Percentiles rank a stretch among this genome's conserved stretches.
phyloP scores from a whole-genome alignment of 2,329 filamentous ascomycete genomes.

The Pezicula rhizophila region DNA sequence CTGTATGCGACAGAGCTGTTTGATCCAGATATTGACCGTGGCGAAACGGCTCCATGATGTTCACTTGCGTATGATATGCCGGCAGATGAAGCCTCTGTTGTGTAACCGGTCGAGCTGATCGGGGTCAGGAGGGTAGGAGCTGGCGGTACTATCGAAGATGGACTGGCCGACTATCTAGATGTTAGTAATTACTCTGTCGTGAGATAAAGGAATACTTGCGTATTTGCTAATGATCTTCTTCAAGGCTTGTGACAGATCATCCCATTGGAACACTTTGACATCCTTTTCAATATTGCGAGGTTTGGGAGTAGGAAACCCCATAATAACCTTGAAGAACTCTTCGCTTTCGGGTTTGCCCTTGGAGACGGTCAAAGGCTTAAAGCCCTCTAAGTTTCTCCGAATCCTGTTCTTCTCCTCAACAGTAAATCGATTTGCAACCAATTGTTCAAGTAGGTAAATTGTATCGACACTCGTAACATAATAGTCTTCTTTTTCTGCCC shows the following conservation, averaged over 20 bases:
- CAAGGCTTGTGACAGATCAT: conserved; percentile 75
- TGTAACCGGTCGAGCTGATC: conserved; percentile 26
- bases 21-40: conserved; percentile 24
- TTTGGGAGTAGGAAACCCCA: conserved; percentile 93
- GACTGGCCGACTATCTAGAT: conserved; percentile 24
- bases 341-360: conserved; percentile 90
- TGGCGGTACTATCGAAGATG: conserved; percentile 26
- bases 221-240: conserved; percentile 99
- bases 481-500: conserved; percentile 85
- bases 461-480: conserved; percentile 97
- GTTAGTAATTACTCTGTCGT: conserved; percentile 8
- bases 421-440: conserved; percentile 80
- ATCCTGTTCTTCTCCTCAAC: conserved; percentile 99
- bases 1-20: conserved; percentile 21
- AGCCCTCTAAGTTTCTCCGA: conserved; percentile 89
- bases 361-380: conserved; percentile 85
- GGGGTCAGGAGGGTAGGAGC: conserved; percentile 24
- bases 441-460: conserved; percentile 86
- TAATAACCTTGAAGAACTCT: conserved; percentile 98
- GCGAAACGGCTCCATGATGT: conserved; percentile 26
- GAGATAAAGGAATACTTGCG: conserved; percentile 17
- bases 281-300: conserved; percentile 98
- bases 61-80: conserved; percentile 21
- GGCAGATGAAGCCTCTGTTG: conserved; percentile 20
- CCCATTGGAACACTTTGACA: conserved; percentile 98